Conservation (phyloP, 257 asterid species). For the Salvia miltiorrhiza region DNA sequence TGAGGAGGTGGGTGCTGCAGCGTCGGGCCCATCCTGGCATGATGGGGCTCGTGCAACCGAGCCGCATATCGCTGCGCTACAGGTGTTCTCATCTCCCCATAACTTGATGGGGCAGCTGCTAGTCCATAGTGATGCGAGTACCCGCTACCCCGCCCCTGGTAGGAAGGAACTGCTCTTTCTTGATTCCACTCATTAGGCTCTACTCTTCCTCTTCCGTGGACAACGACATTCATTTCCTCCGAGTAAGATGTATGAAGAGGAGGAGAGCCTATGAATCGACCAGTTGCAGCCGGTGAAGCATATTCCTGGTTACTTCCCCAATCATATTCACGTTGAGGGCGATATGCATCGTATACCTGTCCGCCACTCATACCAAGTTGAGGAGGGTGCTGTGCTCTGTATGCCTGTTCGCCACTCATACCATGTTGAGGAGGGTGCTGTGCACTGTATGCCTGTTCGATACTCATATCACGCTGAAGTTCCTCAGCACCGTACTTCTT, state of each 20-base stretch:
- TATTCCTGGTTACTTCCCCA: background rate
- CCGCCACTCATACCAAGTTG: background rate
- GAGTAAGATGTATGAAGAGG: too few relatives aligned
- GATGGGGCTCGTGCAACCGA: background rate
- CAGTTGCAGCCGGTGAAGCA: background rate
- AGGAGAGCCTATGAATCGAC: background rate
- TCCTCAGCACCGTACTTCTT: background rate
- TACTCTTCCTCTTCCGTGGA: background rate
- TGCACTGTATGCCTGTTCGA: too few relatives aligned
- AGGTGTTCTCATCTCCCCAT: background rate
- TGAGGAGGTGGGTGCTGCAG: slow-evolving; percentile 15
- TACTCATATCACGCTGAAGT: background rate
- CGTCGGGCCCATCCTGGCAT: background rate
- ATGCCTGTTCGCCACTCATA: background rate
- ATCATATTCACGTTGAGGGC: background rate
- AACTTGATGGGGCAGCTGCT: background rate
- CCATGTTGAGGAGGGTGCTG: background rate
- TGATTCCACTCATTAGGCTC: background rate
- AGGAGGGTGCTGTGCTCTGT: background rate
- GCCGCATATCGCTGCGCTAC: background rate
- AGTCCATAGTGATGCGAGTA: background rate
- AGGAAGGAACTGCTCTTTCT: background rate
- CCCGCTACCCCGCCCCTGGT: background rate
- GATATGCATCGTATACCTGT: background rate
- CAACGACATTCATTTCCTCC: background rate